phyloP scores from a whole-genome alignment of 169 alveolate genomes.

The Plasmodium relictum region DNA sequence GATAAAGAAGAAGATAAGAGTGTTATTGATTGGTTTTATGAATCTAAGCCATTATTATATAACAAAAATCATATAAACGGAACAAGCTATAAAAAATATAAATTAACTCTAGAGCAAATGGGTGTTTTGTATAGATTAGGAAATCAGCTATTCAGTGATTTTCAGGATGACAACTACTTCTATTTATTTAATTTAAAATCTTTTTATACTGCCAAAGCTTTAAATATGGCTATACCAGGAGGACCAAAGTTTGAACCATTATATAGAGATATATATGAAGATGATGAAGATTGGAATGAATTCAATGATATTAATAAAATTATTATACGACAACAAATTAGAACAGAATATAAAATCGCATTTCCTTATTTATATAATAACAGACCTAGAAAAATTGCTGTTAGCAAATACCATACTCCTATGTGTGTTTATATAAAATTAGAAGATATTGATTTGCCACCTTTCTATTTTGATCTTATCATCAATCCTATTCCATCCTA shows the following conservation, averaged over 20 bases:
- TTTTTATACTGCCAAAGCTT: constrained; percentile 99
- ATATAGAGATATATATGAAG: constrained; percentile 96
- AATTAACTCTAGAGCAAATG: constrained; percentile 95
- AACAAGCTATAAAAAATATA: constrained; percentile 96
- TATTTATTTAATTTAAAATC: constrained; percentile 97
- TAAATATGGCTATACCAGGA: constrained; percentile 99
- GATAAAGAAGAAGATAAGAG: constrained; percentile 99
- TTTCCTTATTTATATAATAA: constrained; percentile 99
- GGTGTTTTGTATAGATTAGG: constrained; percentile 98
- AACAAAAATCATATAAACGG: constrained; percentile 89
- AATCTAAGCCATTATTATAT: constrained; percentile 78
- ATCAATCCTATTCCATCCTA: constrained; percentile 98
- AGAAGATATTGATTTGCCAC: constrained; percentile 94
- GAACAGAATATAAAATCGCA: constrained; percentile 99
- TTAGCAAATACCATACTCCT: constrained; percentile 91
- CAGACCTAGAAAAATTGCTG: constrained; percentile 95
- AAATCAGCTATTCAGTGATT: constrained; percentile 96
- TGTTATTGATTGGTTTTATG: constrained; percentile 99
- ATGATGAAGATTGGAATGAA: constrained; percentile 99
- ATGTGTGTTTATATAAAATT: constrained; percentile 92
- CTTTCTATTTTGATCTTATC: constrained; percentile 97
- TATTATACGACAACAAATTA: constrained; percentile 95
- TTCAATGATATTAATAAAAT: constrained; percentile 99
- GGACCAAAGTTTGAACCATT: constrained; percentile 99
- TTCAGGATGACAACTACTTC: constrained; percentile 97